A percentile compares a stretch with the other conserved stretches of the same genome.
Conservation (phyloP, 768 basidiomycete genomes). For the Clitopilus passeckerianus region DNA sequence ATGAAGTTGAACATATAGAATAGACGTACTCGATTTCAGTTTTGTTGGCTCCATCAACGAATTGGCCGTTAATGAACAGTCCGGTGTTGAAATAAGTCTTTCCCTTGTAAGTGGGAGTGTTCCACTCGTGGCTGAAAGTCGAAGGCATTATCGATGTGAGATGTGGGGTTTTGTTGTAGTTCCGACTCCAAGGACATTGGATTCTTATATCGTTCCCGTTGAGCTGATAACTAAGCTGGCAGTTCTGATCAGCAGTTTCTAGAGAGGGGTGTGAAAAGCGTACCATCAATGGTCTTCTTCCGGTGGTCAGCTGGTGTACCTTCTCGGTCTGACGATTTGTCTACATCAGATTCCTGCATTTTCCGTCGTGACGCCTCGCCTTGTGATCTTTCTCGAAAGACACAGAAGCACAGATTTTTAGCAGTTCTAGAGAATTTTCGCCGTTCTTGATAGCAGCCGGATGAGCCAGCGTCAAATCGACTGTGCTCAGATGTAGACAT, state of each 20-base stretch:
- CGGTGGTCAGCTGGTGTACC: neutral
- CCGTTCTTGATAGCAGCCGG: neutral
- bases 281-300: neutral
- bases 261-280: neutral
- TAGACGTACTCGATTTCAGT: slow-evolving; percentile 58
- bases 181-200: neutral
- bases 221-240: neutral
- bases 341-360: neutral
- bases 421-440: neutral
- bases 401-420: neutral
- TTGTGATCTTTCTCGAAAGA: neutral
- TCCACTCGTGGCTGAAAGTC: slow-evolving; percentile 43
- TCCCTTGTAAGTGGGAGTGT: slow-evolving; percentile 52
- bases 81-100: slow-evolving; percentile 59
- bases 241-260: neutral
- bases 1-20: neutral
- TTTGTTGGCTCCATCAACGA: slow-evolving; percentile 45
- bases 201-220: neutral
- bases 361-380: neutral
- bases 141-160: slow-evolving; percentile 18
- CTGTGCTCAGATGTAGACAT: neutral
- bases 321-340: neutral
- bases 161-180: neutral
- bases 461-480: neutral
- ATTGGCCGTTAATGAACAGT: slow-evolving; percentile 71